Conservation (phyloP, 805 yeast species). For the Barnettozyma vustinii region DNA sequence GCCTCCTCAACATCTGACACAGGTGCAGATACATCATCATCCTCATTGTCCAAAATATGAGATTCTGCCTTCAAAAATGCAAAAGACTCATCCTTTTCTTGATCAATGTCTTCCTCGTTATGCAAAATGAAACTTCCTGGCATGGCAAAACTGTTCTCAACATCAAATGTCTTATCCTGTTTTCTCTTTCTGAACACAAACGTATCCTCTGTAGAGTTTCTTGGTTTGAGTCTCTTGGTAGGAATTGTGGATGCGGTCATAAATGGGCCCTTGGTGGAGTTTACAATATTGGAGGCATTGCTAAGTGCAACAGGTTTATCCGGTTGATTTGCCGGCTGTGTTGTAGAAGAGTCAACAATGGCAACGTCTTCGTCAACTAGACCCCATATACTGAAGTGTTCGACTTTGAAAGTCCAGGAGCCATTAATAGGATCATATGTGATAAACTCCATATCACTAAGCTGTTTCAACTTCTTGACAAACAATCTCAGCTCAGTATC, state of each 20-base stretch:
- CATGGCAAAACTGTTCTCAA: conserved; percentile 18
- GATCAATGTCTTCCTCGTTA: conserved; percentile 8
- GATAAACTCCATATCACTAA: conserved; percentile 71
- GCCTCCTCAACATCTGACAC: conserved; percentile 5
- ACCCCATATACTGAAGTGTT: conserved; percentile 96
- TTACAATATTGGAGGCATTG: conserved; percentile 3
- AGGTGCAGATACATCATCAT: conserved; percentile 7
- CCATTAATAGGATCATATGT: conserved; percentile 74
- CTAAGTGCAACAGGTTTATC: conserved; percentile 8
- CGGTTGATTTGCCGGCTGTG: conserved; percentile 21
- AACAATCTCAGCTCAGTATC: conserved; percentile 41
- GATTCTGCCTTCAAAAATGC: conserved; percentile 4
- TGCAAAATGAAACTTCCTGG: conserved; percentile 26
- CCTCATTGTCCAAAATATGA: conserved; percentile 1
- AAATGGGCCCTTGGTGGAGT: not conserved
- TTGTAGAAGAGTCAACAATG: conserved; percentile 37
- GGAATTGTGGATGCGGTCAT: conserved; percentile 1
- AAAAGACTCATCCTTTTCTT: conserved; percentile 4
- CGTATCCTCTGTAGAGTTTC: conserved; percentile 23
- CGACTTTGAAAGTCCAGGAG: conserved; percentile 74
- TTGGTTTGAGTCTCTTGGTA: conserved; percentile 9
- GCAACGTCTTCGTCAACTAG: conserved; percentile 60
- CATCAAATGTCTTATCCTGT: conserved; percentile 17
- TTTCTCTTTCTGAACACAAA: conserved; percentile 30
- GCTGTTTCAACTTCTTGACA: conserved; percentile 44